phyloP scores from a whole-genome alignment of 106 monocot genomes.

The Apostasia shenzhenica region DNA sequence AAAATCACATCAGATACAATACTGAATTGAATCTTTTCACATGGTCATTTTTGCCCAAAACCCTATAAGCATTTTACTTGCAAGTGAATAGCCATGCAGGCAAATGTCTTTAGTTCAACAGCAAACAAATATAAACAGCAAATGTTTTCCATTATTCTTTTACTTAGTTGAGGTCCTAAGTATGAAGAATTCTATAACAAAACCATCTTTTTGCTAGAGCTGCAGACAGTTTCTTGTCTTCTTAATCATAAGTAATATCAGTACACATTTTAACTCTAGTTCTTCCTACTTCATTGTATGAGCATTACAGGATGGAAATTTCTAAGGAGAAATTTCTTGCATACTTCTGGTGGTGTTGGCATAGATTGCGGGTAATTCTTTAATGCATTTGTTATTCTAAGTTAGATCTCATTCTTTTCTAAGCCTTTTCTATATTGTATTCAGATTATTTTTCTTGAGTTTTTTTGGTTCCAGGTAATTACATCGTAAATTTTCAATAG shows the following conservation, averaged over 20 bases:
- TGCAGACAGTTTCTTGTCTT: not conserved
- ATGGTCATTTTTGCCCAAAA: too few species aligned
- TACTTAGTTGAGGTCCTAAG: too few species aligned
- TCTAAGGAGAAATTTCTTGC: slow-evolving; percentile 76
- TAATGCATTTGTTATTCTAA: not conserved
- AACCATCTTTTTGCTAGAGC: too few species aligned
- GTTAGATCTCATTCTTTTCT: not conserved
- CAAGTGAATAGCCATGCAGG: too few species aligned
- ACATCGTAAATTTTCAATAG: slow-evolving; percentile 25
- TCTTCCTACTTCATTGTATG: not conserved
- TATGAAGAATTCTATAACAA: too few species aligned
- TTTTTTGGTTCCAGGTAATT: not conserved
- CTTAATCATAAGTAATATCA: too few species aligned
- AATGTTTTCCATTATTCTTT: too few species aligned
- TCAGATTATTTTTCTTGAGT: not conserved
- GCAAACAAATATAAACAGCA: too few species aligned
- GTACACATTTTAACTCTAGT: not conserved
- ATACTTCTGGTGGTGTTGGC: slow-evolving; percentile 99
- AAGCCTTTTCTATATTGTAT: not conserved
- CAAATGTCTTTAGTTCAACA: too few species aligned
- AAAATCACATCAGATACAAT: too few species aligned
- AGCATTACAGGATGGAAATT: slow-evolving; percentile 56
- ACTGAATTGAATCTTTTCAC: too few species aligned
- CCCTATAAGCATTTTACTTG: too few species aligned
- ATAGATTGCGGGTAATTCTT: slow-evolving; percentile 60